Conservation (phyloP, 805 yeast genomes). For the Pichia rugopelliculosa region DNA sequence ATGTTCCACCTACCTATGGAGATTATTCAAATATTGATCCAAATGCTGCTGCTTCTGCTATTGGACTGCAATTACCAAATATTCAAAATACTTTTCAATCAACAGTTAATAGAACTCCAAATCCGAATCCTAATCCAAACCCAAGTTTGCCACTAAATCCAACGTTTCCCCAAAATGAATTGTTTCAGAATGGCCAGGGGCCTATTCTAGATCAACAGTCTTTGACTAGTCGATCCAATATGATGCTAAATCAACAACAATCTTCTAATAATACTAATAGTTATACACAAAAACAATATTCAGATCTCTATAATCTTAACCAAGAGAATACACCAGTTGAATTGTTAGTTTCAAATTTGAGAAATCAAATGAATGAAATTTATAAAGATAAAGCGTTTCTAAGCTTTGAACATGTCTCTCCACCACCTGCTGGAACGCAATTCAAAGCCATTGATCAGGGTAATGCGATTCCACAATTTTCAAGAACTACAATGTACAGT, state of each 20-base stretch:
- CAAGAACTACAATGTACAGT: constrained; percentile 73
- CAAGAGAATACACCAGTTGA: constrained; percentile 12
- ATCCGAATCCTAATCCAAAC: too few relatives aligned
- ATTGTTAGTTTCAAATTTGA: constrained; percentile 33
- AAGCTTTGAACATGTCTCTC: constrained; percentile 70
- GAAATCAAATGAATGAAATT: constrained; percentile 28
- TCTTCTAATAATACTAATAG: not conserved
- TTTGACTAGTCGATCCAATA: not conserved
- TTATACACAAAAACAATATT: not conserved
- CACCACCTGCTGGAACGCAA: constrained; percentile 76
- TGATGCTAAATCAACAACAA: not conserved
- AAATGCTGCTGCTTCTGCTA: constrained; percentile 26
- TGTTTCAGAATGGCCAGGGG: not conserved
- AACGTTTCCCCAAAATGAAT: not conserved
- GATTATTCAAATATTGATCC: constrained; percentile 21
- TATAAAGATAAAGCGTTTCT: constrained; percentile 42
- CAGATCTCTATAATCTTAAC: constrained; percentile 5
- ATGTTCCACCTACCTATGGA: not conserved
- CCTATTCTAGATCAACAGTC: not conserved
- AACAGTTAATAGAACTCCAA: not conserved
- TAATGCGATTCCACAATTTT: constrained; percentile 70
- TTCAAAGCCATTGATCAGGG: constrained; percentile 75
- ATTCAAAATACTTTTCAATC: not conserved
- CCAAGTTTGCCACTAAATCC: too few relatives aligned
- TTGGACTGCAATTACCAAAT: constrained; percentile 19